phyloP scores from a whole-genome alignment of 1,139 yeast species.

The Pichia sp. region DNA sequence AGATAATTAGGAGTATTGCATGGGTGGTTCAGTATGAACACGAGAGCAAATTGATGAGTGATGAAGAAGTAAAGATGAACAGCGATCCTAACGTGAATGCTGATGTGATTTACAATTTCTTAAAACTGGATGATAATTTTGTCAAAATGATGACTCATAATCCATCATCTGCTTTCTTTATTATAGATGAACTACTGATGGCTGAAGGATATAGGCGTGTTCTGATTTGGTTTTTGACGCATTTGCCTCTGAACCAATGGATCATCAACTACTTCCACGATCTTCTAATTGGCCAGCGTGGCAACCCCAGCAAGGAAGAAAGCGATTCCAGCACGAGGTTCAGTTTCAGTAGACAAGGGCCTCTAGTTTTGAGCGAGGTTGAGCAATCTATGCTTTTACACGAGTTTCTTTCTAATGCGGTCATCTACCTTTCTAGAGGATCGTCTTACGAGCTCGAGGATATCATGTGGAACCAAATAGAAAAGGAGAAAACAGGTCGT shows the following conservation, averaged over 20 bases:
- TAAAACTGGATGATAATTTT: conserved; percentile 41
- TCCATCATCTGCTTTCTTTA: conserved; percentile 45
- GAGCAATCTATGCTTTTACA: conserved; percentile 66
- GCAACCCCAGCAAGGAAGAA: conserved; percentile 30
- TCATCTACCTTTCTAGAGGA: conserved; percentile 43
- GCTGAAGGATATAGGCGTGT: conserved; percentile 56
- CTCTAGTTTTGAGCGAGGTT: conserved; percentile 46
- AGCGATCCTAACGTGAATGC: conserved; percentile 38
- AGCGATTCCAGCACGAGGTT: conserved; percentile 28
- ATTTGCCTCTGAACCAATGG: conserved; percentile 49
- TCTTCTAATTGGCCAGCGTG: conserved; percentile 51
- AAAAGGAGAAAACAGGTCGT: neutral
- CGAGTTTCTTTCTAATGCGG: conserved; percentile 57
- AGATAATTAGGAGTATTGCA: conserved; percentile 46
- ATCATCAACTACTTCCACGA: conserved; percentile 59
- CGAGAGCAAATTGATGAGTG: conserved; percentile 25
- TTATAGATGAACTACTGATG: conserved; percentile 69
- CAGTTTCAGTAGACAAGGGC: conserved; percentile 53
- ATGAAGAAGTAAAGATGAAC: conserved; percentile 19
- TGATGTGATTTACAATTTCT: conserved; percentile 45
- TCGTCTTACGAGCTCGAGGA: conserved; percentile 35
- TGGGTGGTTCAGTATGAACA: conserved; percentile 44
- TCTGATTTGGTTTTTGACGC: conserved; percentile 63
- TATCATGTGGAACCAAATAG: conserved; percentile 21
- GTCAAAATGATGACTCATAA: conserved; percentile 39